Evolutionary conservation across 2,329 filamentous ascomycete species (phyloP), one percentile per base, ranked within the genome.

Genomic region (Fusarium albosuccineum): DNA sequence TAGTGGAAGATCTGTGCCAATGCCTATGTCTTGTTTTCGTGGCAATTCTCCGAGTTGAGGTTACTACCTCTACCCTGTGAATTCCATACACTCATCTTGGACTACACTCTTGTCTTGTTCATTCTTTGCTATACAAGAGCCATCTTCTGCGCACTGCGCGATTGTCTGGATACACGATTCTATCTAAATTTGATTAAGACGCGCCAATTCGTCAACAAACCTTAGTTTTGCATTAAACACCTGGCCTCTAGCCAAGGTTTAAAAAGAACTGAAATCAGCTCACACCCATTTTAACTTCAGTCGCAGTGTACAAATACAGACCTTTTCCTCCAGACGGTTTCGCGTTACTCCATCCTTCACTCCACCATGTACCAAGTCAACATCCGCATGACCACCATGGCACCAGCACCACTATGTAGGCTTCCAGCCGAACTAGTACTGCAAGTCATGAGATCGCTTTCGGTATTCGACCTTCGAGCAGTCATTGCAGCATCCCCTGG

Each of bases 361-460:
- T 41, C 37, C 34, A 49, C 44, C 27, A 57, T 42, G 27, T 42
- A 26, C n/a, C 37, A 34, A 40, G 17, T 26, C 34, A 50, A 57
- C 11, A 34, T 49, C 17, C 26, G 36, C 36, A 46, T 9, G 39
- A 53, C 50, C 50, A 53, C 9, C 17, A 53, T 49, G 44, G 44
- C 42, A 30, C 27, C 44, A 9, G 44, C 42, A 30, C 27, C 44
- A 9, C n/a, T 57, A 49, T 57, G 45, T 34, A 50, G 36, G 54
- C 54, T 57, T 50, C 54, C 44, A 42, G 39, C 54, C 44, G 44
- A 49, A 50, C 44, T 57, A 17, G 16, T 50, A 42, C 54, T 57
- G 6, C 54, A 49, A 57, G 41, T 57, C 17, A 57, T 57, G 27
- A 57, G 44, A 42, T 49, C 6, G 11, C 44, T 57, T 5, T 57